Evolutionary conservation across 176 grass and related monocot genomes (phyloP).

Genomic region (Pharus latifolius): DNA sequence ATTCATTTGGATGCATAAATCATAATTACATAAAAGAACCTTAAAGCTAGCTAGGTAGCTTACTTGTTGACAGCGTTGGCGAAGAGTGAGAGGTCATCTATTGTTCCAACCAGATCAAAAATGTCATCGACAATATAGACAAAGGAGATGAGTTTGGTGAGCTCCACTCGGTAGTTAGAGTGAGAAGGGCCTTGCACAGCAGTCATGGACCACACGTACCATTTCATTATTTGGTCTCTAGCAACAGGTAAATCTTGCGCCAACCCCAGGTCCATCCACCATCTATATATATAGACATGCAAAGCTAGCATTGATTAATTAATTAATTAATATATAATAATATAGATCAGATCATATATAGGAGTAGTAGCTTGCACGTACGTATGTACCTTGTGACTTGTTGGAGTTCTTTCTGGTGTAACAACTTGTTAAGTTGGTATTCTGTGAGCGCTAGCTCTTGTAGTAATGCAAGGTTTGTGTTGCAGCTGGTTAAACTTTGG

Average conservation of each 20-base stretch:
- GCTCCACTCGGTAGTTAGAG: slow-evolving; percentile 35
- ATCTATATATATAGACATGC: slow-evolving; percentile 20
- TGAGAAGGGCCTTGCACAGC: slow-evolving; percentile 2
- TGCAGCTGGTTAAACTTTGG: background rate
- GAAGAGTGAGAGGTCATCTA: slow-evolving; percentile 40
- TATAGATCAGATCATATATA: too few species aligned
- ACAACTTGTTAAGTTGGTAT: slow-evolving; percentile 25
- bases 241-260: slow-evolving; percentile 18
- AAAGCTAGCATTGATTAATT: background rate
- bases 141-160: slow-evolving; percentile 49
- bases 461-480: background rate
- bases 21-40: too few species aligned
- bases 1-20: too few species aligned
- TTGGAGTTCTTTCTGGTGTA: slow-evolving; percentile 39
- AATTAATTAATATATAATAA: too few species aligned
- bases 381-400: slow-evolving; percentile 16
- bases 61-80: slow-evolving; percentile 38
- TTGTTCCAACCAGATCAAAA: slow-evolving; percentile 43
- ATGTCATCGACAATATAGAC: slow-evolving; percentile 74
- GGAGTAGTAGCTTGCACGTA: background rate
- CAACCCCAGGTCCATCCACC: slow-evolving; percentile 45
- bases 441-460: slow-evolving; percentile 39
- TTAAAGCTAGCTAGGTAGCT: background rate
- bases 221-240: slow-evolving; percentile 42
- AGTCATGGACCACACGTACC: slow-evolving; percentile 45